Conservation (phyloP, 164 flowering plant genomes). For the Dillenia turbinata region DNA sequence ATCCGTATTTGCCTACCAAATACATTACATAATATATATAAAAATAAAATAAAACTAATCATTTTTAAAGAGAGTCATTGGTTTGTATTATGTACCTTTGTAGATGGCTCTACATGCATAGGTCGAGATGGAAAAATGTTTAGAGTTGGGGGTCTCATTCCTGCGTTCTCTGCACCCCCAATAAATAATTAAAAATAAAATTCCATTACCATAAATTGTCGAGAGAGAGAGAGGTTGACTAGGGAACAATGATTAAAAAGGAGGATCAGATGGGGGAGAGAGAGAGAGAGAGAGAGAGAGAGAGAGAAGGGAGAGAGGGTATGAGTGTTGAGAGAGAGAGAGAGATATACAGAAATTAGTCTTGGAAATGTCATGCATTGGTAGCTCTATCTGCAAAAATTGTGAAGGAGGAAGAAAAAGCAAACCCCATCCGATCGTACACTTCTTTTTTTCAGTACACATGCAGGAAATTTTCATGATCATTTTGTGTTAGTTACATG, state of each 20-base stretch:
- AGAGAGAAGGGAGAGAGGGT: constrained; percentile 3
- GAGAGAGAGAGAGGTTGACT: constrained; percentile 3
- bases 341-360: neutral
- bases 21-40: constrained; percentile 7
- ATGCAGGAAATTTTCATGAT: constrained; percentile 18
- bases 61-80: neutral
- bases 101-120: constrained; percentile 86
- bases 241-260: too few species aligned
- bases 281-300: constrained; percentile 1
- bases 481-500: constrained; percentile 25
- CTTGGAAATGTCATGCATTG: constrained; percentile 33
- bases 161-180: constrained; percentile 49
- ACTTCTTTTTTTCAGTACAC: constrained; percentile 35
- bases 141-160: constrained; percentile 88
- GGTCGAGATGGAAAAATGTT: constrained; percentile 99
- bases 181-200: constrained; percentile 6
- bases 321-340: constrained; percentile 2
- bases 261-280: neutral
- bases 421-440: constrained; percentile 15
- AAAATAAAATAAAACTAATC: neutral
- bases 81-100: constrained; percentile 28
- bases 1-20: constrained; percentile 41
- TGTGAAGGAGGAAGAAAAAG: constrained; percentile 12
- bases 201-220: constrained; percentile 3
- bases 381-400: constrained; percentile 18